Base-by-base conservation (phyloP, 2,329 filamentous ascomycete genomes). In the Monosporascus sp. region DNA sequence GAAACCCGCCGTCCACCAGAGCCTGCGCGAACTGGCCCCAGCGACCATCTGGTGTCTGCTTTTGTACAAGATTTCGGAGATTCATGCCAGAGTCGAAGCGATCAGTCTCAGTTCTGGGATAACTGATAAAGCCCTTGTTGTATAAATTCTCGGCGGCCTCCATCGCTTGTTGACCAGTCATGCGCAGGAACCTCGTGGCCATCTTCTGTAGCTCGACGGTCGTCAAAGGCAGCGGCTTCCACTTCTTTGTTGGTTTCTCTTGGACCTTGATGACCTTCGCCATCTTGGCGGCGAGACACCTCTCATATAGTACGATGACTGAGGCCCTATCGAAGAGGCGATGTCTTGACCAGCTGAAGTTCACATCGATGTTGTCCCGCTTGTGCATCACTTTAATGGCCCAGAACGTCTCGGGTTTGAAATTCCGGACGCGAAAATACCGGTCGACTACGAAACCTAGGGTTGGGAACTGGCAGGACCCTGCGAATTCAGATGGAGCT, bases 151-250 rank as follows among this genome's bases (percentile, higher is more conserved):
- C 94, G 5, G 94, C 94, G 24, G 87, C 78, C 48, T 80, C 86
- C 92, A 99, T 97, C 45, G 96, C 90, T 54, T 87, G 81, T 62
- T 96, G 88, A 73, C 92, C 92, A 57, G 86, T 90, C 85, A 99
- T 90, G n/a, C 85, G 84, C 24, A 99, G 79, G 63, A 95, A 90
- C 27, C 85, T 82, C 58, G 89, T 96, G 14, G 94, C 93, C 72
- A 92, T 93, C 72, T 97, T 99, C 67, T 99, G 94, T 20, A 99
- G 76, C 68, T 97, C 94, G 20, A 99, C 92, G 0, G 94, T 99
- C 0, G 94, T 99, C 59, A 99, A 75, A 5, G 94, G 94, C 14
- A 99, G 72, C 0, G 94, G 94, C 63, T 93, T 93, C 86, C 88
- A 97, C 71, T 96, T 97, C 64, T 86, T 91, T 1, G 92, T 96